A percentile compares a stretch with the other conserved stretches of the same genome.
Evolutionary conservation across 306 rosid species (phyloP).

Genomic region (Cucumis sativus): Cucumber_9930_V3 NC_026656.2:18827001-18827500

Average conservation of each 20-base stretch:
- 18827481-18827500: constrained; percentile 38
- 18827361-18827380: constrained; percentile 43
- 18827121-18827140: constrained; percentile 55
- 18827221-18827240: constrained; percentile 46
- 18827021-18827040: constrained; percentile 43
- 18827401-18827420: constrained; percentile 52
- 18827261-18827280: constrained; percentile 50
- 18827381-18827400: constrained; percentile 39
- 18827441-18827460: constrained; percentile 68
- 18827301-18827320: constrained; percentile 57
- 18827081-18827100: constrained; percentile 57
- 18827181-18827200: constrained; percentile 46
- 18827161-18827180: constrained; percentile 40
- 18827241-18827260: constrained; percentile 43
- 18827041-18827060: constrained; percentile 60
- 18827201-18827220: constrained; percentile 48
- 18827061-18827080: constrained; percentile 57
- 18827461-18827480: constrained; percentile 69
- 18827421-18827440: constrained; percentile 65
- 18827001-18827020: constrained; percentile 54
- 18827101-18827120: constrained; percentile 64
- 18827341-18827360: constrained; percentile 41
- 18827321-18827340: constrained; percentile 50
- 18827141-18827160: constrained; percentile 45
- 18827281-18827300: constrained; percentile 37